A percentile compares a stretch with the other conserved stretches of the same genome.
Conservation (phyloP, 139 green algal genomes). For the Chlorokybus atmophyticus region DNA sequence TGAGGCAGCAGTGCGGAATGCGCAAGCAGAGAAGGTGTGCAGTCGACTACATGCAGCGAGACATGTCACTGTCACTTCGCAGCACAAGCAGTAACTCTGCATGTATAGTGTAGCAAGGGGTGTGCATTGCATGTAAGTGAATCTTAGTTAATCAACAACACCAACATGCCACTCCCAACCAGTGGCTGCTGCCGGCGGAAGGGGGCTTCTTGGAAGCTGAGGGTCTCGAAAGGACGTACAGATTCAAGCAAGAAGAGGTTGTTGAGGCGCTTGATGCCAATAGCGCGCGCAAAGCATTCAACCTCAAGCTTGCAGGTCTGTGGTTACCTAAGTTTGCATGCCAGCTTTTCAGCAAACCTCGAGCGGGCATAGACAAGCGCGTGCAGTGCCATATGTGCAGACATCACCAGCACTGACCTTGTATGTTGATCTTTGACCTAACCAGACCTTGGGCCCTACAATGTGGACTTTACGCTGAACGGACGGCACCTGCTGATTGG, state of each 20-base stretch:
- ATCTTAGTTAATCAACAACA: constrained; percentile 6
- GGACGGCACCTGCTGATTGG: constrained; percentile 70
- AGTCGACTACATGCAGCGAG: background rate
- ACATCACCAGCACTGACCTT: too few relatives aligned
- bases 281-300: constrained; percentile 65
- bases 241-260: constrained; percentile 73
- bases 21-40: constrained; percentile 1
- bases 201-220: constrained; percentile 73
- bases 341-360: too few relatives aligned
- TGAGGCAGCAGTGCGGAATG: constrained; percentile 37
- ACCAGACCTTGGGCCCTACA: constrained; percentile 30
- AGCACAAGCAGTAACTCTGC: too few relatives aligned
- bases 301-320: constrained; percentile 42
- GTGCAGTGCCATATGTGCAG: too few relatives aligned
- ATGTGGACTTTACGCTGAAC: constrained; percentile 54
- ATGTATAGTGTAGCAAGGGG: background rate
- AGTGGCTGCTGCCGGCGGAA: constrained; percentile 73
- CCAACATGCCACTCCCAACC: constrained; percentile 17
- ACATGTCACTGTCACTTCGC: too few relatives aligned
- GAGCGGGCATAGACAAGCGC: too few relatives aligned
- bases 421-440: too few relatives aligned
- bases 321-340: too few relatives aligned
- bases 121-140: background rate
- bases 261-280: constrained; percentile 42
- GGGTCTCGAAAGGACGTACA: constrained; percentile 73